Conservation (phyloP, 257 asterid genomes). For the Forsythia suspensa region DNA sequence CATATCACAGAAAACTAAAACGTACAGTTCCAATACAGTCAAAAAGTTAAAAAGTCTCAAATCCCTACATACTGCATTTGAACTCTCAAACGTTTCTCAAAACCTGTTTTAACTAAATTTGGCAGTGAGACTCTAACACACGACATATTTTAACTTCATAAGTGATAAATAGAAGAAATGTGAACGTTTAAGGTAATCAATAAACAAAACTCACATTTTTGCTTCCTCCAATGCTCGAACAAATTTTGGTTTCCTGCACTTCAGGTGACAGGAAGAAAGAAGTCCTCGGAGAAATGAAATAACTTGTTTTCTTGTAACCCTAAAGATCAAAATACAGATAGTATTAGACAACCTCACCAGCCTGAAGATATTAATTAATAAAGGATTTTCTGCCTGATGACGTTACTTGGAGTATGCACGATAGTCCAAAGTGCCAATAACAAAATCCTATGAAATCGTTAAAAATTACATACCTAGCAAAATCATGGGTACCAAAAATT, state of each 20-base stretch:
- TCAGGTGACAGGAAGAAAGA: constrained; percentile 78
- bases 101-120: not conserved
- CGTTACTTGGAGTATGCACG: not conserved
- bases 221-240: constrained; percentile 84
- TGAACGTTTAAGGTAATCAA: constrained; percentile 7
- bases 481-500: constrained; percentile 98
- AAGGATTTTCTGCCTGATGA: constrained; percentile 17
- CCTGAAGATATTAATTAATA: constrained; percentile 11
- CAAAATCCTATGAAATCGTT: not conserved
- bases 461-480: constrained; percentile 71
- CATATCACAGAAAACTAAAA: constrained; percentile 14
- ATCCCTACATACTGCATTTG: not conserved
- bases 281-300: constrained; percentile 87
- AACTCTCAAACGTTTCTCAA: constrained; percentile 1
- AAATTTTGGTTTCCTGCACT: constrained; percentile 86
- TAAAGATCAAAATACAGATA: constrained; percentile 32
- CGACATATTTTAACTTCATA: constrained; percentile 5
- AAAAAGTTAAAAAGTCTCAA: not conserved
- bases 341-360: constrained; percentile 26
- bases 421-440: no score
- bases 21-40: not conserved
- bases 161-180: constrained; percentile 16
- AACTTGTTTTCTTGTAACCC: constrained; percentile 79
- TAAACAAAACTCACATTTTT: constrained; percentile 63
- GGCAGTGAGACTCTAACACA: constrained; percentile 15